Conservation (phyloP, 331 rosid species). For the Acacia concinna region DNA sequence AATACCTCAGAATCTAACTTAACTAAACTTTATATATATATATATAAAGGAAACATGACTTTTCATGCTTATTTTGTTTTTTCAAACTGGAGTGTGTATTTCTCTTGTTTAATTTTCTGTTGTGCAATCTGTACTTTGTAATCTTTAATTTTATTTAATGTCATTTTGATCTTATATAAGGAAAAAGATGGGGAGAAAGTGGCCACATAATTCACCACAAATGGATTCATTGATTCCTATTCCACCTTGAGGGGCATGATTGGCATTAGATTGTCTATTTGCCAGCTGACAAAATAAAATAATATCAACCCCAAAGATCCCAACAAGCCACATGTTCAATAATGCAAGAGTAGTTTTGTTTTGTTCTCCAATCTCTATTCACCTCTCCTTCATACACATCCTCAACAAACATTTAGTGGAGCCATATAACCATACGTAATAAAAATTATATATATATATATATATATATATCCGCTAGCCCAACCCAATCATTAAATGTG, state of each 20-base stretch:
- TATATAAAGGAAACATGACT: too few relatives aligned
- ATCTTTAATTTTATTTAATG: too few relatives aligned
- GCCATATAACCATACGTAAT: not conserved
- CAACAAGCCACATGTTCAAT: too few relatives aligned
- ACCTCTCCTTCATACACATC: not conserved
- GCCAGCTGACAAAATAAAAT: not conserved
- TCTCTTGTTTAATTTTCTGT: too few relatives aligned
- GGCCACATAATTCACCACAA: not conserved
- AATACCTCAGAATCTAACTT: too few relatives aligned
- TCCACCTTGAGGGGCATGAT: not conserved
- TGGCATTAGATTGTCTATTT: slow-evolving; percentile 3
- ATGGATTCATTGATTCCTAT: not conserved
- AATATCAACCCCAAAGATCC: too few relatives aligned
- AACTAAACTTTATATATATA: too few relatives aligned
- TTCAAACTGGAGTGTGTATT: too few relatives aligned
- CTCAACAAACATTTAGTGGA: not conserved
- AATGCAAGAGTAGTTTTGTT: not conserved
- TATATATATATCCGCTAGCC: too few relatives aligned
- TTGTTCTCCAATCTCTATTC: not conserved
- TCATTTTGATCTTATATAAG: too few relatives aligned
- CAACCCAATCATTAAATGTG: not conserved
- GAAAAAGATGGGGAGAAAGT: not conserved
- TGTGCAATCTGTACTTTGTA: too few relatives aligned
- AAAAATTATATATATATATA: not conserved
- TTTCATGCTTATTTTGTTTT: too few relatives aligned